Percentiles rank a stretch among this genome's conserved stretches.
phyloP scores from a whole-genome alignment of 2,329 filamentous ascomycete species.

The Cyclaneusma minus region DNA sequence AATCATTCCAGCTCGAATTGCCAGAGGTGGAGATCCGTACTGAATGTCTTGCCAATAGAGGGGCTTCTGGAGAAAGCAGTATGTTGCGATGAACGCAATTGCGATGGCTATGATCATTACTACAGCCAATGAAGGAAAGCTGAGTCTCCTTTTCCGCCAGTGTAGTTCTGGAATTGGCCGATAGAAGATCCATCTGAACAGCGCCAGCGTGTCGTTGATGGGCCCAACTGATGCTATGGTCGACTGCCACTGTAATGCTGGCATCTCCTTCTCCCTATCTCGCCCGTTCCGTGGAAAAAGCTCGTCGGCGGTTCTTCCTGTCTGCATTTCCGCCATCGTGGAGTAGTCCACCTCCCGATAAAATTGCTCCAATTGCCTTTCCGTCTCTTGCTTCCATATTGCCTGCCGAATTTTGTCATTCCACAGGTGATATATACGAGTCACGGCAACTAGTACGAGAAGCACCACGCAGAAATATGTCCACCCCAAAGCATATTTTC shows the following conservation, averaged over 20 bases:
- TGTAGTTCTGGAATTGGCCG: slow-evolving; percentile 63
- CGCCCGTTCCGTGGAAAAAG: slow-evolving; percentile 54
- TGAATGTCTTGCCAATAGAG: slow-evolving; percentile 79
- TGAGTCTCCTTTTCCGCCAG: slow-evolving; percentile 47
- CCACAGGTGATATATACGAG: slow-evolving; percentile 78
- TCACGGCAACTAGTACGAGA: slow-evolving; percentile 46
- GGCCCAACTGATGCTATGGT: slow-evolving; percentile 59
- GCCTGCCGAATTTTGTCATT: slow-evolving; percentile 86
- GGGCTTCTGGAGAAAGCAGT: slow-evolving; percentile 76
- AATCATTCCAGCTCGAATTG: slow-evolving; percentile 80
- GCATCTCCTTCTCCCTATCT: slow-evolving; percentile 39
- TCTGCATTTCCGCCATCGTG: slow-evolving; percentile 40
- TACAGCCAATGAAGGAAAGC: slow-evolving; percentile 68
- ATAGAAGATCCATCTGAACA: slow-evolving; percentile 82
- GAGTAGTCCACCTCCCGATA: slow-evolving; percentile 34
- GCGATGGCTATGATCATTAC: slow-evolving; percentile 52
- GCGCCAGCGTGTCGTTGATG: slow-evolving; percentile 65
- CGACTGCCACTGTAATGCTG: slow-evolving; percentile 43
- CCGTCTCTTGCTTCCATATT: slow-evolving; percentile 69
- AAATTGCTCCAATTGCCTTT: slow-evolving; percentile 42
- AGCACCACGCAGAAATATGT: slow-evolving; percentile 74
- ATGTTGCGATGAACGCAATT: slow-evolving; percentile 59
- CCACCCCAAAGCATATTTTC: slow-evolving; percentile 77
- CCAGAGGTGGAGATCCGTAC: slow-evolving; percentile 76
- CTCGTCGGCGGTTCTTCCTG: slow-evolving; percentile 37